These are phyloP conservation scores for Kodamaea ohmeri DNA, from an alignment of 1,139 yeast genomes.

Conservation along the genomic window DNA sequence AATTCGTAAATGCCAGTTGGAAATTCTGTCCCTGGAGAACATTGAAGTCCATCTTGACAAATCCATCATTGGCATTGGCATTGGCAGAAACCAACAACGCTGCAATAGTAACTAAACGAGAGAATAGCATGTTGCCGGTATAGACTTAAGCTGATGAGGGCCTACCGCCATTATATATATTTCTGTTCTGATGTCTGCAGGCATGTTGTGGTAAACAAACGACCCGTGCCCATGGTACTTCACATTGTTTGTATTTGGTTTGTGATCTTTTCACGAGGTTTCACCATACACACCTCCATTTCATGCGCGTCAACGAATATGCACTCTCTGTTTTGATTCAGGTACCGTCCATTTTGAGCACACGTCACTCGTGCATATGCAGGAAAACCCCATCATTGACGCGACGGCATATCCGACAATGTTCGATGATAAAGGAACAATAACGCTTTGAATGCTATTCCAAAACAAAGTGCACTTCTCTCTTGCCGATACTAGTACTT, in stretches of 20 bases:
- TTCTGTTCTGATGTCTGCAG: too few relatives aligned
- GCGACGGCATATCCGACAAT: too few relatives aligned
- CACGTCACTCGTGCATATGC: conserved; percentile 1
- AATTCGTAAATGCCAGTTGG: conserved; percentile 16
- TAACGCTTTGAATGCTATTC: too few relatives aligned
- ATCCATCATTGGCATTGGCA: conserved; percentile 23
- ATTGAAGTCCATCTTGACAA: conserved; percentile 22
- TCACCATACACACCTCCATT: background rate
- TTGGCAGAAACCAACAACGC: conserved; percentile 14
- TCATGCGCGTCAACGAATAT: too few relatives aligned
- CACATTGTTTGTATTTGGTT: background rate
- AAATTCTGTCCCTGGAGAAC: conserved; percentile 20
- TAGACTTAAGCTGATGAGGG: background rate
- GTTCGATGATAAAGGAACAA: too few relatives aligned
- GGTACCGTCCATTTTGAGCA: background rate
- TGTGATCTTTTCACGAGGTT: background rate
- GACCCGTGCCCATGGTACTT: background rate
- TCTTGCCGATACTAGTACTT: too few relatives aligned
- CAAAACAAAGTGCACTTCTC: too few relatives aligned
- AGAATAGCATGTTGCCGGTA: conserved; percentile 6
- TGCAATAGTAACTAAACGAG: conserved; percentile 15
- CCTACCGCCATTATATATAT: background rate
- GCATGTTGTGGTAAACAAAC: background rate
- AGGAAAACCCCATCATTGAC: background rate
- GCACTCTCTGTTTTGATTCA: background rate